These are phyloP conservation scores for Pyrenochaeta sp. DNA, from an alignment of 2,329 filamentous ascomycete genomes.

Conservation along the genomic window DNA sequence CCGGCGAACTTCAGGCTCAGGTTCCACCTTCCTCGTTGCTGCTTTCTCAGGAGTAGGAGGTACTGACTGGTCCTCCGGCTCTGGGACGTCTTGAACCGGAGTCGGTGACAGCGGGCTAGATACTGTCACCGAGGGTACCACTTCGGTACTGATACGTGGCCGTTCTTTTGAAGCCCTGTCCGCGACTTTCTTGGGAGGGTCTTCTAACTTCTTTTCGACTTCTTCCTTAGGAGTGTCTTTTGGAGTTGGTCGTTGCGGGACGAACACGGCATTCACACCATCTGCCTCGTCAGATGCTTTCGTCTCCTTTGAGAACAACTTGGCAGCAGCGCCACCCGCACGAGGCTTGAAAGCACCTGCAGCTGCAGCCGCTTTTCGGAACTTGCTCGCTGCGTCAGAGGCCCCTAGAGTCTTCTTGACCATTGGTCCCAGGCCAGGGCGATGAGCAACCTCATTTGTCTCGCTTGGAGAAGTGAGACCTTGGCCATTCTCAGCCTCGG, in stretches of 20 bases:
- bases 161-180: constrained; percentile 40
- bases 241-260: constrained; percentile 61
- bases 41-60: constrained; percentile 43
- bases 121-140: constrained; percentile 44
- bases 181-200: constrained; percentile 25
- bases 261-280: constrained; percentile 87
- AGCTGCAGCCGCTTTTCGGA: constrained; percentile 78
- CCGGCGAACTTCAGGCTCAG: constrained; percentile 58
- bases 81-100: constrained; percentile 19
- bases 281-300: constrained; percentile 75
- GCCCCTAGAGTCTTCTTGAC: constrained; percentile 79
- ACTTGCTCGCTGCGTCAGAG: constrained; percentile 74
- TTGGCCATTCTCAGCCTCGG: constrained; percentile 27
- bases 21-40: constrained; percentile 21
- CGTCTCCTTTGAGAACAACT: constrained; percentile 67
- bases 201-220: constrained; percentile 34
- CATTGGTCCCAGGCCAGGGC: constrained; percentile 90
- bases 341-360: constrained; percentile 83
- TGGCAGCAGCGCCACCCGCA: constrained; percentile 84
- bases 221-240: constrained; percentile 34
- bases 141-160: constrained; percentile 39
- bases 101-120: constrained; percentile 39
- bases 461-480: constrained; percentile 54
- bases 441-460: constrained; percentile 60
- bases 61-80: constrained; percentile 45